Conservation (phyloP, 2,329 filamentous ascomycete genomes). For the Fusarium caatingaense region DNA sequence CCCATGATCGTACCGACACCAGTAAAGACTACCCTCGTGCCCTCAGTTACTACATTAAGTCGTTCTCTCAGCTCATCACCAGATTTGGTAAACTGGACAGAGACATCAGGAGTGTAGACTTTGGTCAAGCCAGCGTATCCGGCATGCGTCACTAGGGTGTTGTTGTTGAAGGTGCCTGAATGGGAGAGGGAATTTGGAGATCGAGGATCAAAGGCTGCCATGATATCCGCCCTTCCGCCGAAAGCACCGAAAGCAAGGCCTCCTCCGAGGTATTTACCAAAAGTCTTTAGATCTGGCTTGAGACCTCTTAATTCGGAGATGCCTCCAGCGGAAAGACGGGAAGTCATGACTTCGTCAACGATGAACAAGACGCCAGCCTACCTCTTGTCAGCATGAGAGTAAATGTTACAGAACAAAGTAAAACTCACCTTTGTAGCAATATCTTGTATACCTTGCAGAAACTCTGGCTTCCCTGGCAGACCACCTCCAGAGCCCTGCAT, state of each 20-base stretch:
- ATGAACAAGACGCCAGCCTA: constrained; percentile 69
- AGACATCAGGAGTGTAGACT: constrained; percentile 51
- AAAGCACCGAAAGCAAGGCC: constrained; percentile 76
- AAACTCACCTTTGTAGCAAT: constrained; percentile 54
- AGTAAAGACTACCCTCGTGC: constrained; percentile 53
- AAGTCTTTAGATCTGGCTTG: constrained; percentile 69
- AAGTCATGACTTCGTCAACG: constrained; percentile 79
- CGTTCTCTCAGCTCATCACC: constrained; percentile 48
- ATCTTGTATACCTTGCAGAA: constrained; percentile 63
- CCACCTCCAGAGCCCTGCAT: constrained; percentile 74
- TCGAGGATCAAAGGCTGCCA: constrained; percentile 67
- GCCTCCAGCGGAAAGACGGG: constrained; percentile 64
- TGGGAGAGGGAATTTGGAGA: constrained; percentile 58
- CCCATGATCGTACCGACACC: constrained; percentile 53
- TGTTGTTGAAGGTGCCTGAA: constrained; percentile 77
- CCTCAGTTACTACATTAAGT: constrained; percentile 49
- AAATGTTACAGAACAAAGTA: not conserved
- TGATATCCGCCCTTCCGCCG: constrained; percentile 69
- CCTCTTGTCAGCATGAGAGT: not conserved
- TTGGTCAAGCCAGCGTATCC: constrained; percentile 57
- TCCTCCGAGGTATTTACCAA: constrained; percentile 76
- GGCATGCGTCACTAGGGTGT: constrained; percentile 68
- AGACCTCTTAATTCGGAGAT: constrained; percentile 57
- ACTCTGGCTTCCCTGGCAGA: constrained; percentile 61
- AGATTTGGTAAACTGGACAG: constrained; percentile 46